Evolutionary conservation across 1,139 yeast species (phyloP), one percentile per base, ranked within the genome.

Genomic region (Martiniozyma asiatica): DNA sequence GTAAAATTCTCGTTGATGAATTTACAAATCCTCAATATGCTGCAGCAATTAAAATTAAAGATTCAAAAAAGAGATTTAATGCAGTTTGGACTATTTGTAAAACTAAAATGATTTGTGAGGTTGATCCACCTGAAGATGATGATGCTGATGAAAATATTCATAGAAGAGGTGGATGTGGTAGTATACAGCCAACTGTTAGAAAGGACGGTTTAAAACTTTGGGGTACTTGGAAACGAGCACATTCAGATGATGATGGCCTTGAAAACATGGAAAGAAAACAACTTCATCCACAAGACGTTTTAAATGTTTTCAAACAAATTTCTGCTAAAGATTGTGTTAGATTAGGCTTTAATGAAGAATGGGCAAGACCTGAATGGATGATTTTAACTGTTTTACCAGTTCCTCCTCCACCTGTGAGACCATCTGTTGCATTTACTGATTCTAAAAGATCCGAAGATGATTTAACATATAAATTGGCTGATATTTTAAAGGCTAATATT

Each of bases 381-480:
- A 68, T 92, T 41, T 72, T 92, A 42, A 87, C 98, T 3, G 97
- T 89, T 12, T 65, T 92, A 47, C 98, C 98, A 2, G 98, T 92
- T n/a, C 99, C 99, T 26, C 99, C 99, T 32, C 98, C 98, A 35
- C 97, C 97, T 21, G 98, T 92, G 21, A 79, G 99, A 58, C 99
- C 99, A 12, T 81, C 94, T 24, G 89, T 92, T 61, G 95, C 98
- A 2, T 87, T 89, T 48, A 89, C 89, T 46, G 98, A 92, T 51
- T 84, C 96, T n/a, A 95, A 94, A 35, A 75, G 98, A 61, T 96
- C 98, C 47, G 98, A 92, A 56, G 99, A 92, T 70, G 99, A 92
- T 67, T 78, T 92, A 59, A 92, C 99, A 3, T 89, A 87, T 55
- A 92, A 92, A 58, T 68, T 92, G 44, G 97, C 98, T 7, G 99